These are phyloP conservation scores for Phytophthora quininea DNA, from an alignment of 352 stramenopile species.

Conservation along the genomic window DNA sequence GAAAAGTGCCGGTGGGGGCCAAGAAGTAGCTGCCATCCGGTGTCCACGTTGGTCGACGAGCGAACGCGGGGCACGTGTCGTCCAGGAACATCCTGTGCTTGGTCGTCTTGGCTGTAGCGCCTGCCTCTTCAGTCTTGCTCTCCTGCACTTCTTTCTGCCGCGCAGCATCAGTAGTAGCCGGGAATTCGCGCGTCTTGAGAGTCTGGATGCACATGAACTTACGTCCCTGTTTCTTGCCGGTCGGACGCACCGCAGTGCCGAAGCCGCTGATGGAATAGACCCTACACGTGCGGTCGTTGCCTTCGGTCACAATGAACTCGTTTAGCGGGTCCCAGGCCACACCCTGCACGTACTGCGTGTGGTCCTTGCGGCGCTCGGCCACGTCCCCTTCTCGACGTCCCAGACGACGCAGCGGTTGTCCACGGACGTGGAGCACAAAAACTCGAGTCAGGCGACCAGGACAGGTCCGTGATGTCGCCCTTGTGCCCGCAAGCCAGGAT, in stretches of 20 bases:
- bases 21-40: conserved; percentile 94
- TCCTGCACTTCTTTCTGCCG: conserved; percentile 17
- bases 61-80: conserved; percentile 95
- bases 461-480: conserved; percentile 92
- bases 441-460: conserved; percentile 92
- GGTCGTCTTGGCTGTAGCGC: conserved; percentile 5
- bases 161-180: conserved; percentile 1
- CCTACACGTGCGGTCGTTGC: conserved; percentile 94
- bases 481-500: conserved; percentile 85
- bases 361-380: conserved; percentile 90
- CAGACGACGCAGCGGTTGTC: conserved; percentile 93
- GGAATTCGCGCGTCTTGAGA: conserved; percentile 79
- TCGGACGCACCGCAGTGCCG: conserved; percentile 46
- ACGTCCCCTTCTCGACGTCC: conserved; percentile 82
- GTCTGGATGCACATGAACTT: conserved; percentile 83
- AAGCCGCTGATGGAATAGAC: conserved; percentile 90
- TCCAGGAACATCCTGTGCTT: conserved; percentile 93
- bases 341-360: conserved; percentile 96
- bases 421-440: conserved; percentile 93
- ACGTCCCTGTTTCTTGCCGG: conserved; percentile 68
- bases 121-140: conserved; percentile 4
- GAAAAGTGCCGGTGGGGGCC: conserved; percentile 82
- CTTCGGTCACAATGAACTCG: conserved; percentile 93
- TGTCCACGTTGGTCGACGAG: conserved; percentile 92
- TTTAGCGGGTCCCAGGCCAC: conserved; percentile 96